phyloP scores from a whole-genome alignment of 306 rosid species.

The Gastrolobium bilobum region DNA sequence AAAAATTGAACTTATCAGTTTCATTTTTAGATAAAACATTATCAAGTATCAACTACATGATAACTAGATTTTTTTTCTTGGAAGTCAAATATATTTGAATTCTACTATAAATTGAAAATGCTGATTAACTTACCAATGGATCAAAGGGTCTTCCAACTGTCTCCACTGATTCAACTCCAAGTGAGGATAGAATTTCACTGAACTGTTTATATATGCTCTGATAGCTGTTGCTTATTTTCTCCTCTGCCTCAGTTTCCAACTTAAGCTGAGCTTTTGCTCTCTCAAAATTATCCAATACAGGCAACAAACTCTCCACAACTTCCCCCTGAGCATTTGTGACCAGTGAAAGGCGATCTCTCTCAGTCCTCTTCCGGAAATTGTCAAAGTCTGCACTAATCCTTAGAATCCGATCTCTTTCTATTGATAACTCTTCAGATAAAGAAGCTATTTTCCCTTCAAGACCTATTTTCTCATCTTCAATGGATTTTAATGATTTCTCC shows the following conservation, averaged over 20 bases:
- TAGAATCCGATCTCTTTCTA: constrained; percentile 76
- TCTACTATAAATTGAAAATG: constrained; percentile 31
- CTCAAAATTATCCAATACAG: constrained; percentile 93
- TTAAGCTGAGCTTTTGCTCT: constrained; percentile 91
- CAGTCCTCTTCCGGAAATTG: constrained; percentile 96
- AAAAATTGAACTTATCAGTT: constrained; percentile 11
- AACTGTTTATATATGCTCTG: constrained; percentile 95
- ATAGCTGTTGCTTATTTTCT: constrained; percentile 90
- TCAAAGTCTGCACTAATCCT: constrained; percentile 97
- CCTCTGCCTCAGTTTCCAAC: constrained; percentile 92
- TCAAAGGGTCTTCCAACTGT: constrained; percentile 89
- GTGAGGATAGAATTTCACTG: constrained; percentile 74
- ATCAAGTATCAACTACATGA: constrained; percentile 19
- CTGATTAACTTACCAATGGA: constrained; percentile 81
- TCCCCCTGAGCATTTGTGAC: constrained; percentile 94
- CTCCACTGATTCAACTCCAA: constrained; percentile 86
- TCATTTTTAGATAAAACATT: constrained; percentile 17
- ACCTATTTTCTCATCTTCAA: constrained; percentile 74
- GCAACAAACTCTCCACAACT: constrained; percentile 83
- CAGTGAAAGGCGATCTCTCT: constrained; percentile 84
- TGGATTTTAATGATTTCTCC: constrained; percentile 72
- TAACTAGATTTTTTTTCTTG: background rate
- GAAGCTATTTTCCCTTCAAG: constrained; percentile 66
- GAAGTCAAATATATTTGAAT: constrained; percentile 31
- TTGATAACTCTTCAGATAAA: constrained; percentile 70